phyloP scores from a whole-genome alignment of 768 basidiomycete genomes.

The Xerocomus brunneocitrinus region DNA sequence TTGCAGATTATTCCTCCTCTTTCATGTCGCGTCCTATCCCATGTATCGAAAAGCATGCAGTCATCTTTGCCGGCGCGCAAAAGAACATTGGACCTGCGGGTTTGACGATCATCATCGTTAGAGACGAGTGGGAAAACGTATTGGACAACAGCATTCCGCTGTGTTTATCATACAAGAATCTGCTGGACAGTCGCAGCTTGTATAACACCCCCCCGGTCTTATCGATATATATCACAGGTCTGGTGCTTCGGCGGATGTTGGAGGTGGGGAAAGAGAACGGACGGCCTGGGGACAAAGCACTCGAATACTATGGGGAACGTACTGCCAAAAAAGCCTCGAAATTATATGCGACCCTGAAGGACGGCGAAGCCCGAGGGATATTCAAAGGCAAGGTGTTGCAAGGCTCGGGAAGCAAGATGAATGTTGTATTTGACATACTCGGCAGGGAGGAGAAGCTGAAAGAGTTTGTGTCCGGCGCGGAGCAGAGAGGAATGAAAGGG shows the following conservation, averaged over 20 bases:
- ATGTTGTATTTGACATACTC: conserved; percentile 77
- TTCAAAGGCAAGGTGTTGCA: conserved; percentile 67
- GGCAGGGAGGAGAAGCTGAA: conserved; percentile 72
- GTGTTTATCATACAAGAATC: conserved; percentile 76
- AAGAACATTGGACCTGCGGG: conserved; percentile 98
- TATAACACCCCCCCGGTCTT: conserved; percentile 94
- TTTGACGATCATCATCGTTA: conserved; percentile 87
- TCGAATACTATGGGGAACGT: conserved; percentile 56
- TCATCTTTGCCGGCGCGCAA: conserved; percentile 96
- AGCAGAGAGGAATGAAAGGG: conserved; percentile 73
- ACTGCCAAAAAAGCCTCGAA: conserved; percentile 73
- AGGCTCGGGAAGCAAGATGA: conserved; percentile 91
- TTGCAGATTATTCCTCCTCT: conserved; percentile 93
- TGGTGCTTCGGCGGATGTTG: conserved; percentile 73
- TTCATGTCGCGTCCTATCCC: conserved; percentile 96
- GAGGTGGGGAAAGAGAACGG: conserved; percentile 24
- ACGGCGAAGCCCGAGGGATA: conserved; percentile 67
- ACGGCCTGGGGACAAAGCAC: conserved; percentile 47
- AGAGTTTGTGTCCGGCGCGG: conserved; percentile 77
- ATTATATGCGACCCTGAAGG: conserved; percentile 68
- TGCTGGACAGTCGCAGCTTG: conserved; percentile 70
- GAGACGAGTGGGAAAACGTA: conserved; percentile 74
- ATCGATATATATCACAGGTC: conserved; percentile 82
- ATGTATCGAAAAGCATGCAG: conserved; percentile 80
- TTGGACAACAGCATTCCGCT: conserved; percentile 78